A percentile compares a stretch with the other conserved stretches of the same genome.
These are phyloP conservation scores for Carnegiea gigantea DNA, from an alignment of 179 eudicot genomes.

Conservation along the genomic window DNA sequence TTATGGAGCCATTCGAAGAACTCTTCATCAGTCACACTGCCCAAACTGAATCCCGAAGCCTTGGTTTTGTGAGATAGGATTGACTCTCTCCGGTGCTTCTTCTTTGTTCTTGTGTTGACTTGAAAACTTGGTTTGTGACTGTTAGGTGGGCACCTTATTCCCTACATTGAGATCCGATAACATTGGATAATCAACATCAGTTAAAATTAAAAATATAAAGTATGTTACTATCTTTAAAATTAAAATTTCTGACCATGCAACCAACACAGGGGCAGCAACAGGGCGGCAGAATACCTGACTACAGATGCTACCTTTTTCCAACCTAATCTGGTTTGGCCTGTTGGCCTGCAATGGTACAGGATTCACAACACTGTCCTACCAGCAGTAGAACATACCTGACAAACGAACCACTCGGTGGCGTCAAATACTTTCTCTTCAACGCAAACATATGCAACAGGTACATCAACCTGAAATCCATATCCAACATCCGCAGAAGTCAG, in stretches of 20 bases:
- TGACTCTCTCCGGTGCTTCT: slow-evolving; percentile 47
- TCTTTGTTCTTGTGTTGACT: slow-evolving; percentile 82
- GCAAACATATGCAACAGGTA: slow-evolving; percentile 85
- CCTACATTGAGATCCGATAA: slow-evolving; percentile 42
- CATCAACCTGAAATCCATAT: slow-evolving; percentile 63
- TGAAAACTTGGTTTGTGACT: slow-evolving; percentile 95
- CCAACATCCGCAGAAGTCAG: slow-evolving; percentile 15
- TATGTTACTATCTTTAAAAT: not conserved
- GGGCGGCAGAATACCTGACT: too few species aligned
- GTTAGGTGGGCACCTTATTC: slow-evolving; percentile 93
- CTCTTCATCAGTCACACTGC: slow-evolving; percentile 87
- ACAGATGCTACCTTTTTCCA: too few species aligned
- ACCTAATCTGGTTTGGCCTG: too few species aligned
- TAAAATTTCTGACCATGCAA: too few species aligned
- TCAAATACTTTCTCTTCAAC: slow-evolving; percentile 79
- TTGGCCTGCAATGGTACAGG: too few species aligned
- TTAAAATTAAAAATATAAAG: not conserved
- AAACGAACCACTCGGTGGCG: slow-evolving; percentile 94
- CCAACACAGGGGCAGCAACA: too few species aligned
- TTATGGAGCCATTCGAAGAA: slow-evolving; percentile 82
- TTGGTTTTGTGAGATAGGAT: slow-evolving; percentile 54
- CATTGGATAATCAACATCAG: not conserved
- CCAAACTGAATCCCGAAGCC: slow-evolving; percentile 44
- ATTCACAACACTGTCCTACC: too few species aligned
- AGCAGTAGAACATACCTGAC: slow-evolving; percentile 59